Evolutionary conservation across 1,284 basidiomycete genomes (phyloP).

Genomic region (Microbotryomycetes sp.): DNA sequence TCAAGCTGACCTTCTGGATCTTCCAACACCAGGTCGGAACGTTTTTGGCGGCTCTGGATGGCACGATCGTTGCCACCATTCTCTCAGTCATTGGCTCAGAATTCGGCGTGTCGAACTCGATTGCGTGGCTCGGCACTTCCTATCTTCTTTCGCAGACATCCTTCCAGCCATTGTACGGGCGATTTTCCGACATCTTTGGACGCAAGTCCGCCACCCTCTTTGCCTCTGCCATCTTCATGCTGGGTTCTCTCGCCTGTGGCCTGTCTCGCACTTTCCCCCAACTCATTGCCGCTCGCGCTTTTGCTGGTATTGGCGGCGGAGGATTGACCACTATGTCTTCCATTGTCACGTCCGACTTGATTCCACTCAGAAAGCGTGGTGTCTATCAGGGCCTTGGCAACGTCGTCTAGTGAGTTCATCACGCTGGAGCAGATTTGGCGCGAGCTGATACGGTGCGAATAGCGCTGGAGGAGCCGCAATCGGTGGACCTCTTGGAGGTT

Average conservation of each 20-base stretch:
- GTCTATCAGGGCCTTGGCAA: slow-evolving; percentile 26
- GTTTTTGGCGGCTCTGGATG: slow-evolving; percentile 17
- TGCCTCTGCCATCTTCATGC: slow-evolving; percentile 29
- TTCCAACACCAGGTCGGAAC: background rate
- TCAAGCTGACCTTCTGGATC: background rate
- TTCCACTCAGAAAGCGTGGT: slow-evolving; percentile 28
- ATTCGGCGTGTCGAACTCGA: slow-evolving; percentile 26
- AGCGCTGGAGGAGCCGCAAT: slow-evolving; percentile 42
- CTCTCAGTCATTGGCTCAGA: slow-evolving; percentile 24
- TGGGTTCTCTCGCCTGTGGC: slow-evolving; percentile 31
- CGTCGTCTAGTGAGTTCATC: slow-evolving; percentile 7
- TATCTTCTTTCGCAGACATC: slow-evolving; percentile 24
- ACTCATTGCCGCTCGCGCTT: slow-evolving; percentile 30
- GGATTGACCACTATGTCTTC: slow-evolving; percentile 28
- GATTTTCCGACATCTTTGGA: slow-evolving; percentile 32
- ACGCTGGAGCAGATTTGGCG: background rate
- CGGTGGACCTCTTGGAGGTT: slow-evolving; percentile 35
- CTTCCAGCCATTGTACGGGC: slow-evolving; percentile 30
- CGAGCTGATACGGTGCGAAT: slow-evolving; percentile 28
- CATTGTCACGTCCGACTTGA: slow-evolving; percentile 29
- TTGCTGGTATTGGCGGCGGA: slow-evolving; percentile 34
- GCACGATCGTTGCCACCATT: slow-evolving; percentile 27
- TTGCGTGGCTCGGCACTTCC: slow-evolving; percentile 26
- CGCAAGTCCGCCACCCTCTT: slow-evolving; percentile 31
- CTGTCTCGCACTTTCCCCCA: slow-evolving; percentile 25